Conservation (phyloP, 108 stramenopile species). For the Nannochloropsis salina region DNA sequence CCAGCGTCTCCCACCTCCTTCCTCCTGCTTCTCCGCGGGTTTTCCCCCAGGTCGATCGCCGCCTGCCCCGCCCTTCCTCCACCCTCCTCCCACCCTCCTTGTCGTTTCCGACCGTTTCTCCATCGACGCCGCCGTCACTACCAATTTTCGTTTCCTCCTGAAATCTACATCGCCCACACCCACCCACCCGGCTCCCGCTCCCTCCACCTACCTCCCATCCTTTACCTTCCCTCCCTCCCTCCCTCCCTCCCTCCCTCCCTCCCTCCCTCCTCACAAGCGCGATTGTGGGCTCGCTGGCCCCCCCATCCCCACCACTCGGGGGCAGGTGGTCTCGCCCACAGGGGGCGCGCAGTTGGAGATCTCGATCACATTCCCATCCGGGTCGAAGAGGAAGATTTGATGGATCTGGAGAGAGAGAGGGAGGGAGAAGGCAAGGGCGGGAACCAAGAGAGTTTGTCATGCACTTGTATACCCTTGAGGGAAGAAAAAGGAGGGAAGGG, state of each 20-base stretch:
- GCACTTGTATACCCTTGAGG: neutral
- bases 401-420: neutral
- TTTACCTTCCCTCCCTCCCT: neutral
- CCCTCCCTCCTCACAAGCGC: neutral
- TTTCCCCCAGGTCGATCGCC: neutral
- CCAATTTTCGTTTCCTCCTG: neutral
- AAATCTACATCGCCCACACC: neutral
- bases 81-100: neutral
- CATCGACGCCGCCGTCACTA: neutral
- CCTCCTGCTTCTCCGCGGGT: neutral
- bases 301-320: neutral
- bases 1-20: no score
- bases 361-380: constrained; percentile 42
- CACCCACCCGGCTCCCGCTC: neutral
- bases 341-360: constrained; percentile 36
- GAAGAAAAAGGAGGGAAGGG: neutral
- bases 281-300: neutral
- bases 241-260: constrained; percentile 16
- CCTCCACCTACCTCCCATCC: neutral
- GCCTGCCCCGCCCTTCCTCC: neutral
- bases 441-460: neutral
- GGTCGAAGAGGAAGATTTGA: constrained; percentile 41
- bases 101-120: neutral
- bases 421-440: neutral
- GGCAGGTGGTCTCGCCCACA: constrained; percentile 31